Conservation (phyloP, 2,329 filamentous ascomycete genomes). For the Cladosporium sp. region DNA sequence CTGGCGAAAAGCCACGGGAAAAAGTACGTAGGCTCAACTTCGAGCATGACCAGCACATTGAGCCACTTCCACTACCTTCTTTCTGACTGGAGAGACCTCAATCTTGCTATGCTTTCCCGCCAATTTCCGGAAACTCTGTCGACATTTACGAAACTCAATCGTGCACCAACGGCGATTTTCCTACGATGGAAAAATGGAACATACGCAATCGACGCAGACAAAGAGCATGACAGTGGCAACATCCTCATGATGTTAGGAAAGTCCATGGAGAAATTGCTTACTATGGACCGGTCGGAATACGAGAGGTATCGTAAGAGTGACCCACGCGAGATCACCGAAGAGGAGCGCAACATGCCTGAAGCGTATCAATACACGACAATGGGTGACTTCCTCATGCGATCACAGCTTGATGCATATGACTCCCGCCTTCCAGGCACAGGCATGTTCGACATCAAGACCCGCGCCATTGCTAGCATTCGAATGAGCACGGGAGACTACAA, state of each 20-base stretch:
- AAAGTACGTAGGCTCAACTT: constrained; percentile 91
- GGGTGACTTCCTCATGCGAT: constrained; percentile 87
- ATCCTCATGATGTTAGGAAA: constrained; percentile 88
- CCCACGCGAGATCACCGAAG: constrained; percentile 62
- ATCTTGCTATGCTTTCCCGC: constrained; percentile 59
- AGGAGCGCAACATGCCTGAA: constrained; percentile 66
- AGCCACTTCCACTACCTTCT: constrained; percentile 90
- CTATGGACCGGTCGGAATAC: constrained; percentile 72
- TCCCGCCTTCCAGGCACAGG: constrained; percentile 79
- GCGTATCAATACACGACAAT: constrained; percentile 82
- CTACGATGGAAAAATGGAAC: constrained; percentile 73
- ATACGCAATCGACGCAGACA: constrained; percentile 95
- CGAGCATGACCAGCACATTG: constrained; percentile 85
- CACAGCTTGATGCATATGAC: constrained; percentile 88
- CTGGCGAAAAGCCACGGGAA: constrained; percentile 61
- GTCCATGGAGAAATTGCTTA: constrained; percentile 93
- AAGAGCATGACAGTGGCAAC: constrained; percentile 78
- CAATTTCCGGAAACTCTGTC: constrained; percentile 56
- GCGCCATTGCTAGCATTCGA: constrained; percentile 83
- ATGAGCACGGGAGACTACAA: constrained; percentile 73
- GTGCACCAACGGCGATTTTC: constrained; percentile 73
- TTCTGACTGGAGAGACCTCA: constrained; percentile 72
- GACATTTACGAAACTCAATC: constrained; percentile 66
- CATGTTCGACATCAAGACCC: constrained; percentile 94
- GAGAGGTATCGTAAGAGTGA: constrained; percentile 71